phyloP scores from a whole-genome alignment of 2,329 filamentous ascomycete species.

The Claviceps quebecensis region DNA sequence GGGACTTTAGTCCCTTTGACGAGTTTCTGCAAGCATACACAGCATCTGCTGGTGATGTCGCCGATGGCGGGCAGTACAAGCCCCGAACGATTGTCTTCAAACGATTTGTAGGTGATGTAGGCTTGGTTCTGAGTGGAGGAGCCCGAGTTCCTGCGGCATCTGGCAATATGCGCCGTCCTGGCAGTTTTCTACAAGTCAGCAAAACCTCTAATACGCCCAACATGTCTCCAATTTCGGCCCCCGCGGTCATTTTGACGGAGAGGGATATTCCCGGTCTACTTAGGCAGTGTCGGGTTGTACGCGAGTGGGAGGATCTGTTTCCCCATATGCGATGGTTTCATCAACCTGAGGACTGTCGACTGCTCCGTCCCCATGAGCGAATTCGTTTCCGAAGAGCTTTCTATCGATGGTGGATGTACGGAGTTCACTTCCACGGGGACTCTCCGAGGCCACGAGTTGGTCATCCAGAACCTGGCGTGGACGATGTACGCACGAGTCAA shows the following conservation, averaged over 20 bases:
- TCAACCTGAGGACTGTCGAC: slow-evolving; percentile 29
- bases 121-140: slow-evolving; percentile 11
- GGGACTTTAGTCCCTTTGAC: slow-evolving; percentile 30
- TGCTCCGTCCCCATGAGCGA: slow-evolving; percentile 27
- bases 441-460: slow-evolving; percentile 22
- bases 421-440: slow-evolving; percentile 36
- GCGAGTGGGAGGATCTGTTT: slow-evolving; percentile 25
- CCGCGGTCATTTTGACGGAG: slow-evolving; percentile 17
- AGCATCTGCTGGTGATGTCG: slow-evolving; percentile 24
- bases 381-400: slow-evolving; percentile 34
- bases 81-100: slow-evolving; percentile 26
- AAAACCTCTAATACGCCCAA: slow-evolving; percentile 3
- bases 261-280: slow-evolving; percentile 21
- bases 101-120: slow-evolving; percentile 20
- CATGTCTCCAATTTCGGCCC: background rate
- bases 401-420: slow-evolving; percentile 41
- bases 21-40: slow-evolving; percentile 33
- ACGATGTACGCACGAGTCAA: slow-evolving; percentile 27
- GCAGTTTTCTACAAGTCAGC: slow-evolving; percentile 11
- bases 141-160: background rate
- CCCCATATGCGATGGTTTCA: slow-evolving; percentile 34
- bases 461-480: slow-evolving; percentile 24
- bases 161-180: background rate
- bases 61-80: slow-evolving; percentile 20
- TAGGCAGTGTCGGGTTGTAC: slow-evolving; percentile 21